A percentile compares a stretch with the other conserved stretches of the same genome.
phyloP scores from a whole-genome alignment of 352 stramenopile genomes.

The Globisporangium sylvaticum region DNA sequence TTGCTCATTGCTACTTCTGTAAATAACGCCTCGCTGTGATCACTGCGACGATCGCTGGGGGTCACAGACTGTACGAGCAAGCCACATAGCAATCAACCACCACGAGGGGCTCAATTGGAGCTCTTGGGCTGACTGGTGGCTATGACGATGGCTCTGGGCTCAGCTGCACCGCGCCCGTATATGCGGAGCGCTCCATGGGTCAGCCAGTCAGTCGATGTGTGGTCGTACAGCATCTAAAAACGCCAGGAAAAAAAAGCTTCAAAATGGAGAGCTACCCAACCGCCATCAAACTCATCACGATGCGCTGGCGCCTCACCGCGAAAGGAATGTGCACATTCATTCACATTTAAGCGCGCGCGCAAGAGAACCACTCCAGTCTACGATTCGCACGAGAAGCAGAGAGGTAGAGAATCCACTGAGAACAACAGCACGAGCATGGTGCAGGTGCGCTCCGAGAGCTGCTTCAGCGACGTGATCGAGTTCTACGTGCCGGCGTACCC shows the following conservation, averaged over 20 bases:
- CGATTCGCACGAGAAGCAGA: neutral
- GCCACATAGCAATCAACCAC: neutral
- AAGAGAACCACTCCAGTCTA: no score
- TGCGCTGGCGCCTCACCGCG: neutral
- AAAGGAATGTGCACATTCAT: neutral
- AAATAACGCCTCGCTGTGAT: neutral
- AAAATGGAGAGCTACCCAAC: no score
- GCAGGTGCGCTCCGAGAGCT: conserved; percentile 18
- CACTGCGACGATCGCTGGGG: neutral
- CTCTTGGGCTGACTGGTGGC: neutral
- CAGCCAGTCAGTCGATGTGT: no score
- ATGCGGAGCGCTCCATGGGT: neutral
- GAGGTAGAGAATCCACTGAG: neutral
- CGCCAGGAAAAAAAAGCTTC: no score
- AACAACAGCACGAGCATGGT: neutral
- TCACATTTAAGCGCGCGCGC: no score
- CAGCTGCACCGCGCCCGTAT: neutral
- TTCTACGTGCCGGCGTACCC: conserved; percentile 21
- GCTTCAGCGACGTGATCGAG: conserved; percentile 24
- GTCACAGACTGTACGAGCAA: neutral
- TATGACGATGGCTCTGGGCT: no score
- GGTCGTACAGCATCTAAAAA: no score
- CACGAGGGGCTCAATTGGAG: neutral
- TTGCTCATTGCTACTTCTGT: neutral
- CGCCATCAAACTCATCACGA: neutral